phyloP scores from a whole-genome alignment of 1,284 basidiomycete genomes.

The Psilocybe mexicana region DNA sequence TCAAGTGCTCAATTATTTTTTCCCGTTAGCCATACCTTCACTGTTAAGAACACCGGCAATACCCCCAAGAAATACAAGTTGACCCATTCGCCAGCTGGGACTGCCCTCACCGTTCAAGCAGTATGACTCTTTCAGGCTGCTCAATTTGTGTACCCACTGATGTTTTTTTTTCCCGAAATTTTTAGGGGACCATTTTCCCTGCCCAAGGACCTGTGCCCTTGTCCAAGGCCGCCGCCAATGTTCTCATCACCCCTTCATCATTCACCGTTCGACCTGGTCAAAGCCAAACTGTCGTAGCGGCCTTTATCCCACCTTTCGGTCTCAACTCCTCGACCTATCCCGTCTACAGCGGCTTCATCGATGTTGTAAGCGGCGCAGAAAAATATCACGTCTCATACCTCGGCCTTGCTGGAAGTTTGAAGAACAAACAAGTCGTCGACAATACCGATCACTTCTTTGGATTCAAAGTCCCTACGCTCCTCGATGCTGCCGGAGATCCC shows the following conservation, averaged over 20 bases:
- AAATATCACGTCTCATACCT: slow-evolving; percentile 51
- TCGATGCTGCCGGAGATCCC: slow-evolving; percentile 40
- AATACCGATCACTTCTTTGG: slow-evolving; percentile 47
- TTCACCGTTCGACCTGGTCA: slow-evolving; percentile 37
- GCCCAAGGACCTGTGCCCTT: slow-evolving; percentile 52
- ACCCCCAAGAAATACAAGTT: slow-evolving; percentile 43
- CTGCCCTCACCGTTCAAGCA: slow-evolving; percentile 44
- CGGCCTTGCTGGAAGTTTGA: slow-evolving; percentile 47
- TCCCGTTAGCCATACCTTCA: slow-evolving; percentile 44
- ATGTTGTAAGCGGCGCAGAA: slow-evolving; percentile 42
- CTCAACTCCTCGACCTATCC: slow-evolving; percentile 50
- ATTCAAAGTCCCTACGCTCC: slow-evolving; percentile 39
- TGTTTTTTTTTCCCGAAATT: not conserved
- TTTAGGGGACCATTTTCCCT: slow-evolving; percentile 40
- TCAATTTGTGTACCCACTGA: too few relatives aligned
- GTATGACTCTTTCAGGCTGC: slow-evolving; percentile 22
- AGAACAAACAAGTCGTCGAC: slow-evolving; percentile 50
- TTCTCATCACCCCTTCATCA: slow-evolving; percentile 32
- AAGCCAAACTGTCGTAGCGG: slow-evolving; percentile 31
- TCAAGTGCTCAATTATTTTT: not conserved
- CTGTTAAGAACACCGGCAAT: slow-evolving; percentile 46
- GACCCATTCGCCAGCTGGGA: slow-evolving; percentile 52
- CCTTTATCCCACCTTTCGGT: slow-evolving; percentile 43
- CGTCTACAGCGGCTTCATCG: slow-evolving; percentile 60
- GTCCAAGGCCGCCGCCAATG: slow-evolving; percentile 40